A percentile compares a stretch with the other conserved stretches of the same genome.
These are phyloP conservation scores for Arachnopeziza araneosa DNA, from an alignment of 2,329 filamentous ascomycete genomes.

Conservation along the genomic window DNA sequence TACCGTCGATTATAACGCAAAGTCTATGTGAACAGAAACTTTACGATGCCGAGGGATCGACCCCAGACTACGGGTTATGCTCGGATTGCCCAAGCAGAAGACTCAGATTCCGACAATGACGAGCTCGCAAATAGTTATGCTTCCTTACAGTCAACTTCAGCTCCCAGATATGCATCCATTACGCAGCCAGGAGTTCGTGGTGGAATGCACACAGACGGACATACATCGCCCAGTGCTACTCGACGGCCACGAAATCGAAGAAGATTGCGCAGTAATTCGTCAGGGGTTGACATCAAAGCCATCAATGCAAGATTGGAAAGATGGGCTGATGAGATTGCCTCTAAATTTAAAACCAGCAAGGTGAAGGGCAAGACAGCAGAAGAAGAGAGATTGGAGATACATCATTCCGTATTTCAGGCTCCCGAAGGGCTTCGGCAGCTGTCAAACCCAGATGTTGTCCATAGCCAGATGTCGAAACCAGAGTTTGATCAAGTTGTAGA, in stretches of 20 bases:
- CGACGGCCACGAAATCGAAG: constrained; percentile 43
- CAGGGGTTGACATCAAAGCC: constrained; percentile 93
- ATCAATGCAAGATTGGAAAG: constrained; percentile 93
- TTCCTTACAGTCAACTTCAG: constrained; percentile 48
- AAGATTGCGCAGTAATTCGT: constrained; percentile 62
- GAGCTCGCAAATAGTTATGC: constrained; percentile 49
- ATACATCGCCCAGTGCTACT: constrained; percentile 34
- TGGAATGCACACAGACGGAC: constrained; percentile 48
- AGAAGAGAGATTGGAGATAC: constrained; percentile 87
- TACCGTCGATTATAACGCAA: background rate
- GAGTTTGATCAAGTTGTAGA: constrained; percentile 88
- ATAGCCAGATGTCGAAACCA: constrained; percentile 65
- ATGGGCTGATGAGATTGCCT: constrained; percentile 97
- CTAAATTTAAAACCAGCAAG: constrained; percentile 85
- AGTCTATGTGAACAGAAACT: background rate
- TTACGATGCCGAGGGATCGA: constrained; percentile 27
- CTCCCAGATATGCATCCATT: constrained; percentile 60
- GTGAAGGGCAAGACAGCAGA: constrained; percentile 69
- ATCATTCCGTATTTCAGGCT: constrained; percentile 93
- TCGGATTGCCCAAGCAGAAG: constrained; percentile 76
- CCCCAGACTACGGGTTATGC: constrained; percentile 79
- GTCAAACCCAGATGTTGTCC: constrained; percentile 55
- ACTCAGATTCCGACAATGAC: constrained; percentile 61
- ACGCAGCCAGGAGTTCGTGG: constrained; percentile 55
- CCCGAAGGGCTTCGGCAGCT: constrained; percentile 81